phyloP scores from a whole-genome alignment of 1,284 basidiomycete species.

The Tranzscheliella williamsii region DNA sequence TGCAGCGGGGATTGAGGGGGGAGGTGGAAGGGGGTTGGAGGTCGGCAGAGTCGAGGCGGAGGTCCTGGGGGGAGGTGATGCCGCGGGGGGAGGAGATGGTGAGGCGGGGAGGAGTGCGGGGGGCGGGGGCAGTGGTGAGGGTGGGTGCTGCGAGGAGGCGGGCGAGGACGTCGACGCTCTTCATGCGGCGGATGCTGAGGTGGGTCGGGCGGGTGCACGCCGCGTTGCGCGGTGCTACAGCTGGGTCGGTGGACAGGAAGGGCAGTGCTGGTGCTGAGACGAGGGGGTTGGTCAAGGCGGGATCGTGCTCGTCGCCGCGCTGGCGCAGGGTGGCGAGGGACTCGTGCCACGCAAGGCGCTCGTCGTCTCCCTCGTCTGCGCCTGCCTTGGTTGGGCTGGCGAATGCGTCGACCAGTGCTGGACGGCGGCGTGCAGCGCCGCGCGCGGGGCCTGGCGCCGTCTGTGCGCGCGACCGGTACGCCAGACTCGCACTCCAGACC shows the following conservation, averaged over 20 bases:
- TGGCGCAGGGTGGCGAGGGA: slow-evolving; percentile 21
- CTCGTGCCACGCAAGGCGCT: slow-evolving; percentile 32
- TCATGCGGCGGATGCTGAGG: slow-evolving; percentile 33
- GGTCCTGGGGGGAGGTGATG: slow-evolving; percentile 32
- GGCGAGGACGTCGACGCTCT: slow-evolving; percentile 38
- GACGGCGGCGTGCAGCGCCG: slow-evolving; percentile 5
- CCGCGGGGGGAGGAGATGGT: slow-evolving; percentile 37
- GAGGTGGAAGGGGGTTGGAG: slow-evolving; percentile 36
- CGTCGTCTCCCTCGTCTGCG: slow-evolving; percentile 2
- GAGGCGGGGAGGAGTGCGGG: slow-evolving; percentile 21
- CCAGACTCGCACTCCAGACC: slow-evolving; percentile 37
- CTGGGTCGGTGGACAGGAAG: slow-evolving; percentile 31
- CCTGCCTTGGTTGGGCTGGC: slow-evolving; percentile 21
- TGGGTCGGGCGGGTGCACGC: slow-evolving; percentile 24
- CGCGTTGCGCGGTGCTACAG: slow-evolving; percentile 32
- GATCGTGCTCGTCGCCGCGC: no score
- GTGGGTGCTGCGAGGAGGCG: slow-evolving; percentile 23
- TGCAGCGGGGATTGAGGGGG: no score
- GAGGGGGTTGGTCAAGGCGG: slow-evolving; percentile 15
- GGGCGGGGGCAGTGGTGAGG: background rate
- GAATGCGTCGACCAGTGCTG: slow-evolving; percentile 33
- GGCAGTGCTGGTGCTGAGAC: slow-evolving; percentile 20
- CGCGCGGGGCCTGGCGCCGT: slow-evolving; percentile 21
- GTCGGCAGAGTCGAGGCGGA: slow-evolving; percentile 23
- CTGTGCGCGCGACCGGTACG: slow-evolving; percentile 23